Evolutionary conservation across 352 stramenopile genomes (phyloP).

Genomic region (Phytophthora idaei): DNA sequence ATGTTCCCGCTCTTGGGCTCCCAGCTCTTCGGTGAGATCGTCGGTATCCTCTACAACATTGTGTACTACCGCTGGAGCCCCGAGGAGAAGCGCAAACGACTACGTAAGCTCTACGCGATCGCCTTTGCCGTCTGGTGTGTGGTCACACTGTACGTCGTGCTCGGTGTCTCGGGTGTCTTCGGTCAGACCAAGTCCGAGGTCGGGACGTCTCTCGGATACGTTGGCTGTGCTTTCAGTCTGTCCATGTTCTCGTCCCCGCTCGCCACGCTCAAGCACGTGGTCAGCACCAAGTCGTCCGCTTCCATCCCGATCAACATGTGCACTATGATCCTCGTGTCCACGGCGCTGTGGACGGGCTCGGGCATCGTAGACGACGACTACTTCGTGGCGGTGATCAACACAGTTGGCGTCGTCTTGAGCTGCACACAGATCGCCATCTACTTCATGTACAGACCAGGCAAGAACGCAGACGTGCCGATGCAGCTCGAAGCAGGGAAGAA

Average conservation of each 20-base stretch:
- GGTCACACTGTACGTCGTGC: conserved; percentile 41
- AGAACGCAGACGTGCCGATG: no score
- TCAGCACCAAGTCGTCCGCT: conserved; percentile 29
- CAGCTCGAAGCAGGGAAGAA: background rate
- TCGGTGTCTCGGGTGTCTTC: conserved; percentile 40
- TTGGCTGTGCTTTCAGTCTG: conserved; percentile 21
- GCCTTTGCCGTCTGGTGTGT: conserved; percentile 23
- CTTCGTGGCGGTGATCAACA: conserved; percentile 32
- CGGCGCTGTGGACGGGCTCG: conserved; percentile 23
- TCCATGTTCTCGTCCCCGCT: conserved; percentile 36
- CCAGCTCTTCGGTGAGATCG: conserved; percentile 29
- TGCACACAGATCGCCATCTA: conserved; percentile 54
- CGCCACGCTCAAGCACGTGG: conserved; percentile 28
- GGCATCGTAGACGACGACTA: conserved; percentile 30
- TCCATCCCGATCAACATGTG: conserved; percentile 44
- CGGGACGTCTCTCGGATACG: conserved; percentile 33
- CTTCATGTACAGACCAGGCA: conserved; percentile 34
- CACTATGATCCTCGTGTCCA: conserved; percentile 25
- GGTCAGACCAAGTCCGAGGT: conserved; percentile 32
- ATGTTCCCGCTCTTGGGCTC: conserved; percentile 36
- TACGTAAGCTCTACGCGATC: conserved; percentile 20
- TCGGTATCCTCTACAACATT: conserved; percentile 23
- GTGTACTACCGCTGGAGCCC: conserved; percentile 37
- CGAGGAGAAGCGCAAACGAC: conserved; percentile 16
- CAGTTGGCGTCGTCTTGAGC: conserved; percentile 44